phyloP scores from a whole-genome alignment of 225 moss, liverwort and hornwort species.

The Takakia lepidozioides region DNA sequence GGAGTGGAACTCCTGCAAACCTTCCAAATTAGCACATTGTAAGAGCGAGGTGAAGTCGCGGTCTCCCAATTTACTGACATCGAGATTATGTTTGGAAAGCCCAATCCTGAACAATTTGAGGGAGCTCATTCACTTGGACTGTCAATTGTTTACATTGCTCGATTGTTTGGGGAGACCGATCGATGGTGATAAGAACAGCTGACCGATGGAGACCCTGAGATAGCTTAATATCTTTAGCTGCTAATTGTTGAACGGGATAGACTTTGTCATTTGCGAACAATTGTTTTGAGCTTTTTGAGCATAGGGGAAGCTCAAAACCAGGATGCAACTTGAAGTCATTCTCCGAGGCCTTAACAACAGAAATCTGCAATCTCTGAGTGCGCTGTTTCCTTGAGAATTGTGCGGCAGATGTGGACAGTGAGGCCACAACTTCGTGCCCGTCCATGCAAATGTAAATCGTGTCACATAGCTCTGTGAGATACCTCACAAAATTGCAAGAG shows the following conservation, averaged over 20 bases:
- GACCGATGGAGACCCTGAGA: slow-evolving; percentile 17
- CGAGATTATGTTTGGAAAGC: slow-evolving; percentile 1
- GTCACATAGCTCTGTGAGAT: slow-evolving; percentile 42
- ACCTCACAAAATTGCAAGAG: slow-evolving; percentile 57
- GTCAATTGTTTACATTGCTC: background rate
- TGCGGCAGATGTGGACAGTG: slow-evolving; percentile 1
- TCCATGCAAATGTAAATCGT: slow-evolving; percentile 41
- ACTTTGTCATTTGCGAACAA: no score
- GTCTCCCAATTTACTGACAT: slow-evolving; percentile 6
- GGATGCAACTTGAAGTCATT: slow-evolving; percentile 17
- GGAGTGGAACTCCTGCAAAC: background rate
- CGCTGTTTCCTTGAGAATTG: slow-evolving; percentile 15
- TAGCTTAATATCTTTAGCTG: no score
- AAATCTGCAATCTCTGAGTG: slow-evolving; percentile 40
- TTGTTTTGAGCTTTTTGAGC: no score
- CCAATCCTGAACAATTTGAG: slow-evolving; percentile 4
- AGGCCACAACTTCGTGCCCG: slow-evolving; percentile 6
- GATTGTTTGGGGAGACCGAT: background rate
- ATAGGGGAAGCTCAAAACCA: no score
- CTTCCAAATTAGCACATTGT: slow-evolving; percentile 4
- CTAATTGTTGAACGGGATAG: no score
- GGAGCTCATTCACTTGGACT: background rate
- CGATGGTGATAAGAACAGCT: slow-evolving; percentile 15
- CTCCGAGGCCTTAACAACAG: slow-evolving; percentile 27
- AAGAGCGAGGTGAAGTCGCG: slow-evolving; percentile 7